Evolutionary conservation across 306 rosid genomes (phyloP).

Genomic region (Quercus variabilis): DNA sequence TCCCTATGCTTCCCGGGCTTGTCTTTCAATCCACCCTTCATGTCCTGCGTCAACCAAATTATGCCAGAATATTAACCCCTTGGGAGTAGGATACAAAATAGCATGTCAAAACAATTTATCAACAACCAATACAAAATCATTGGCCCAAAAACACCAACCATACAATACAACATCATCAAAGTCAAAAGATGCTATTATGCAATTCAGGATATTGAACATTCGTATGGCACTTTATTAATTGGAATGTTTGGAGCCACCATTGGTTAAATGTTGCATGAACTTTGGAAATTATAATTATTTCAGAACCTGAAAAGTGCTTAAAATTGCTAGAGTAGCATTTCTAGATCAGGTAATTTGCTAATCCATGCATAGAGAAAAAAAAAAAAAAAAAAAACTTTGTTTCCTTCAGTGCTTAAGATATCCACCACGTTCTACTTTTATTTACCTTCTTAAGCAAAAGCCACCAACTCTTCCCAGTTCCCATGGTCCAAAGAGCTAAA

Average conservation of each 20-base stretch:
- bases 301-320: no score
- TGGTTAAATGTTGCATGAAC: neutral
- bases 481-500: neutral
- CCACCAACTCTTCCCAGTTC: neutral
- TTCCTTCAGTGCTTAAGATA: no score
- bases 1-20: constrained; percentile 79
- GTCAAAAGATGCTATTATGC: neutral
- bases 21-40: constrained; percentile 78
- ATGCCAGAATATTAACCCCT: neutral
- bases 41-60: constrained; percentile 48
- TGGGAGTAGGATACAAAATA: neutral
- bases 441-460: no score
- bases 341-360: no score
- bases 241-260: neutral
- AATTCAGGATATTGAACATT: neutral
- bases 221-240: neutral
- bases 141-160: no score
- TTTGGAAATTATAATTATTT: neutral
- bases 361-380: no score
- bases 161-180: neutral
- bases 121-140: neutral
- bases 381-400: no score
- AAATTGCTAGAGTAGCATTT: no score
- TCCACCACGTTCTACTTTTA: no score
- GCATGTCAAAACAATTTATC: neutral